Evolutionary conservation across 192 early-diverging fungal genomes (phyloP).

Genomic region (Umbelopsis vinacea): DNA sequence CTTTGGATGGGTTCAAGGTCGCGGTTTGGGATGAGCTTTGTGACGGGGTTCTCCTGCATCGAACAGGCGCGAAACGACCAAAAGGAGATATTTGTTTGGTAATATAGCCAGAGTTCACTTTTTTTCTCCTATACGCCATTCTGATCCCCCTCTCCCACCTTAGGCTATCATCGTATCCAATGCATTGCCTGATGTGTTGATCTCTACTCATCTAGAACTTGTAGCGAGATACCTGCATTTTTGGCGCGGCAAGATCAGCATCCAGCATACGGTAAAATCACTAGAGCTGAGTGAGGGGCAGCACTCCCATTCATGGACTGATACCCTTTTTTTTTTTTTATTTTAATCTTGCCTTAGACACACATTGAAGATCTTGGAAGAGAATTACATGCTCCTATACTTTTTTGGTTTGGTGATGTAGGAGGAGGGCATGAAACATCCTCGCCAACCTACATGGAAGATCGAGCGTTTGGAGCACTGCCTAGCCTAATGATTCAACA

Average conservation of each 20-base stretch:
- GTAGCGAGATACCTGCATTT: slow-evolving; percentile 8
- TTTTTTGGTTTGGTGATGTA: slow-evolving; percentile 23
- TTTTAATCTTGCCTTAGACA: not conserved
- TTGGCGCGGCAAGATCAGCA: not conserved
- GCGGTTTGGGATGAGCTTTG: slow-evolving; percentile 6
- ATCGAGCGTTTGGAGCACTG: not conserved
- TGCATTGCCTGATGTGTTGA: not conserved
- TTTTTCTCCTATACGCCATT: too few relatives aligned
- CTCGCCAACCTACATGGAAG: not conserved
- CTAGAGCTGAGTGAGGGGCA: not conserved
- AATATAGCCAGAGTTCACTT: not conserved
- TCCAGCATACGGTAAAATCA: not conserved
- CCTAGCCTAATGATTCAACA: not conserved
- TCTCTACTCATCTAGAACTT: slow-evolving; percentile 1
- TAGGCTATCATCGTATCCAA: slow-evolving; percentile 10
- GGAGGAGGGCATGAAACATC: slow-evolving; percentile 9
- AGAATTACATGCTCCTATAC: slow-evolving; percentile 10
- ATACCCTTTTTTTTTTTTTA: not conserved
- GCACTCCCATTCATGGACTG: not conserved
- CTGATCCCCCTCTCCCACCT: too few relatives aligned
- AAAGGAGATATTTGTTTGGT: slow-evolving; percentile 14
- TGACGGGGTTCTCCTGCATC: slow-evolving; percentile 2
- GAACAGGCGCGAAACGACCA: slow-evolving; percentile 5
- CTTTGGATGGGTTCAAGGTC: slow-evolving; percentile 7
- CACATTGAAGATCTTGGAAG: slow-evolving; percentile 4